These are phyloP conservation scores for Curvularia sp. DNA, from an alignment of 2,329 filamentous ascomycete genomes.

Conservation along the genomic window DNA sequence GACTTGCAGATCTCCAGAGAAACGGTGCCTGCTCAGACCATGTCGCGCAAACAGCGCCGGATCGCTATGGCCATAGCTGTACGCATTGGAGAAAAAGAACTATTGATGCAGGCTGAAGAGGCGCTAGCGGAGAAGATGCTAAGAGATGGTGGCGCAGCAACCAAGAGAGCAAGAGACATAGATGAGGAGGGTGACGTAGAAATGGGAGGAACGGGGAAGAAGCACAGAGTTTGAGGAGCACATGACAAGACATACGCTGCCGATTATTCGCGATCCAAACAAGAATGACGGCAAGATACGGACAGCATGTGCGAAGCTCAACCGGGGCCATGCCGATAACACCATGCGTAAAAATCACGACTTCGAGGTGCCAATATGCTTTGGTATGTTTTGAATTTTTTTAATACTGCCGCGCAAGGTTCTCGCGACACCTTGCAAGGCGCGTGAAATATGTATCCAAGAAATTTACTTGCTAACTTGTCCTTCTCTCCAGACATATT, in stretches of 20 bases:
- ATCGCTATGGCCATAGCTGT: constrained; percentile 70
- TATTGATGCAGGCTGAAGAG: constrained; percentile 64
- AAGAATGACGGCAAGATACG: not conserved
- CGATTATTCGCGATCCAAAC: not conserved
- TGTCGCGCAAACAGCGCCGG: constrained; percentile 33
- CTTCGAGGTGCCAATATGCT: not conserved
- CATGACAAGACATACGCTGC: not conserved
- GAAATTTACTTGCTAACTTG: constrained; percentile 21
- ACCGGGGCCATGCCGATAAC: not conserved
- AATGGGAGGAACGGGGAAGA: constrained; percentile 39
- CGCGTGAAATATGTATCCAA: constrained; percentile 27
- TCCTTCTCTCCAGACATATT: constrained; percentile 24
- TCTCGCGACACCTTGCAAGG: constrained; percentile 6
- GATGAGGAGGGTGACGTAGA: constrained; percentile 40
- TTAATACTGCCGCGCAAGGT: constrained; percentile 13
- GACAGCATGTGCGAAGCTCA: not conserved
- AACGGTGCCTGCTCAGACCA: constrained; percentile 32
- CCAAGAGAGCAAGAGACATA: constrained; percentile 36
- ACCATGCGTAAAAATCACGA: not conserved
- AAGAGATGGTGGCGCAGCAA: constrained; percentile 40
- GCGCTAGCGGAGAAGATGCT: constrained; percentile 33
- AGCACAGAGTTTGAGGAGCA: constrained; percentile 31
- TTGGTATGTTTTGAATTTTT: constrained; percentile 31
- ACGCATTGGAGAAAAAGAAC: constrained; percentile 74
- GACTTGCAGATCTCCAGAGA: constrained; percentile 59